These are phyloP conservation scores for Venustampulla echinocandica DNA, from an alignment of 495 filamentous ascomycete species.

Conservation along the genomic window DNA sequence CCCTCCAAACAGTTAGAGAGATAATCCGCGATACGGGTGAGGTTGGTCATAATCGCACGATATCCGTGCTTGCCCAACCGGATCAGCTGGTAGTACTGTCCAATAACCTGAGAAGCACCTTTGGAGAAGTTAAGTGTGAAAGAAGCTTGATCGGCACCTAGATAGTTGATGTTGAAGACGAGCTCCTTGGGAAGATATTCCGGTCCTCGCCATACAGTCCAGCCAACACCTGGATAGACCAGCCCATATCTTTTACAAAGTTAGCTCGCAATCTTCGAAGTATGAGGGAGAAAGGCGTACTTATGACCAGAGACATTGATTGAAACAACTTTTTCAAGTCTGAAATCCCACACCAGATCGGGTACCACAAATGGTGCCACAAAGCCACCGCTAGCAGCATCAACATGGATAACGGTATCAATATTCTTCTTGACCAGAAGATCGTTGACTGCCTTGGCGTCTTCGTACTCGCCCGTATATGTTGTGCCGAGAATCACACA, in stretches of 20 bases:
- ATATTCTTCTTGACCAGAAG: slow-evolving; percentile 60
- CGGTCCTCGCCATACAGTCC: slow-evolving; percentile 80
- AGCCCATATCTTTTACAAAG: slow-evolving; percentile 31
- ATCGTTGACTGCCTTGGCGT: slow-evolving; percentile 83
- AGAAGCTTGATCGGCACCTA: slow-evolving; percentile 88
- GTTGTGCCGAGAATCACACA: slow-evolving; percentile 84
- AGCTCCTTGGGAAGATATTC: slow-evolving; percentile 81
- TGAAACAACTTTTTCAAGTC: slow-evolving; percentile 73
- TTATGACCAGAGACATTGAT: slow-evolving; percentile 95
- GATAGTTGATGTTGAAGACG: slow-evolving; percentile 97
- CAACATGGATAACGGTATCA: slow-evolving; percentile 80
- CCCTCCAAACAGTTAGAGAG: slow-evolving; percentile 57
- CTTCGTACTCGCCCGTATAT: slow-evolving; percentile 94
- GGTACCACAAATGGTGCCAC: slow-evolving; percentile 84
- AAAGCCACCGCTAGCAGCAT: slow-evolving; percentile 84
- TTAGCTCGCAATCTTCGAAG: slow-evolving; percentile 4
- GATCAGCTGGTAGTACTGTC: slow-evolving; percentile 93
- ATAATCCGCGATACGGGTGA: slow-evolving; percentile 77
- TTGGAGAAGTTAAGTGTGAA: slow-evolving; percentile 98
- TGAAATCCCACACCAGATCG: slow-evolving; percentile 77
- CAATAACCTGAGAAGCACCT: slow-evolving; percentile 84
- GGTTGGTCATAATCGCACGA: slow-evolving; percentile 69
- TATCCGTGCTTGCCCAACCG: slow-evolving; percentile 85
- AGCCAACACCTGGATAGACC: slow-evolving; percentile 87
- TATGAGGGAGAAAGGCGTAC: slow-evolving; percentile 24